Evolutionary conservation across 2,329 filamentous ascomycete genomes (phyloP).

Genomic region (Nothomitra cinnamomea): DNA sequence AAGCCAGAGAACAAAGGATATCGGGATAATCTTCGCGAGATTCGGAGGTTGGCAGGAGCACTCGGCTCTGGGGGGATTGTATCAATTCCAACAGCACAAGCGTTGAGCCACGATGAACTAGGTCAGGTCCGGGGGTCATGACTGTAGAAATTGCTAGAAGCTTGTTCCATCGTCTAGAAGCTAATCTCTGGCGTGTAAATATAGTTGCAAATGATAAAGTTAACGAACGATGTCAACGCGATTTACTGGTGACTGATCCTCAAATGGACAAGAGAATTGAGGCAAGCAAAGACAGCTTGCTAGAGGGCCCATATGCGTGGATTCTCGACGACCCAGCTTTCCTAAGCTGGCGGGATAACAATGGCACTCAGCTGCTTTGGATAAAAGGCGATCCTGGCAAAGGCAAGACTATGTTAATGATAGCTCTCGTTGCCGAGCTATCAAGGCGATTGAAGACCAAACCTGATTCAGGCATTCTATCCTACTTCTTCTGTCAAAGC

Average conservation of each 20-base stretch:
- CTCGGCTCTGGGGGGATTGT: no score
- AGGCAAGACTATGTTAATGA: constrained; percentile 29
- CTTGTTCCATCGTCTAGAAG: no score
- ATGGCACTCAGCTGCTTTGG: constrained; percentile 19
- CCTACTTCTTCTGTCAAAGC: constrained; percentile 14
- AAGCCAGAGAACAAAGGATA: not conserved
- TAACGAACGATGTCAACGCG: not conserved
- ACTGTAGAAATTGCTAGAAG: no score
- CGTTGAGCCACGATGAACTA: no score
- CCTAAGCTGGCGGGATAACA: constrained; percentile 13
- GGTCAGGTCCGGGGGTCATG: no score
- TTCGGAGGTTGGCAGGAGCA: not conserved
- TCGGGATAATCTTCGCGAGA: not conserved
- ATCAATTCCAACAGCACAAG: no score
- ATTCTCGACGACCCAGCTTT: constrained; percentile 18
- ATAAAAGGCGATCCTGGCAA: constrained; percentile 29
- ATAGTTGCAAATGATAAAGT: no score
- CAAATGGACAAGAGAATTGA: constrained; percentile 23
- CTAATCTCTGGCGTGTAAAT: no score
- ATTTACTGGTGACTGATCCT: constrained; percentile 18
- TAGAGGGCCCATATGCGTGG: constrained; percentile 21
- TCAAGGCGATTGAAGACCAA: not conserved
- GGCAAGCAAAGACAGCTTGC: constrained; percentile 19
- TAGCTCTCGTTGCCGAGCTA: not conserved
- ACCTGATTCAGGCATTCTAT: constrained; percentile 5